These are phyloP conservation scores for Euclidium syriacum DNA, from an alignment of 345 rosid species.

Conservation along the genomic window DNA sequence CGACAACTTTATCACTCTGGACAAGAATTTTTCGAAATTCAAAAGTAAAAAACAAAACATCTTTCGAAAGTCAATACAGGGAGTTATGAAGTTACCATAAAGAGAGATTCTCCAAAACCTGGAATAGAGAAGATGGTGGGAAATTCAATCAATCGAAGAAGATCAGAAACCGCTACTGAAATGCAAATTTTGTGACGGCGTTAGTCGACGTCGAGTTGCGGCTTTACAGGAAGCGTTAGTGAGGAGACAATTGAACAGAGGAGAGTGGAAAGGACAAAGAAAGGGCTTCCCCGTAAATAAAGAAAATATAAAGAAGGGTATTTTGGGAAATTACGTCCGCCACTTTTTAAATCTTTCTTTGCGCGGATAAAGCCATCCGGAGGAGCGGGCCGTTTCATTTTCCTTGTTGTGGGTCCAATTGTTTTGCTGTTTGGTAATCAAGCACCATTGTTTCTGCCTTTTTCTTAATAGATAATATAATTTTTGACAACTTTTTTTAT, in stretches of 20 bases:
- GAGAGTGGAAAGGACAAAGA: background rate
- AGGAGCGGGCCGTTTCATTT: constrained; percentile 8
- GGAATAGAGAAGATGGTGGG: background rate
- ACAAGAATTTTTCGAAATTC: background rate
- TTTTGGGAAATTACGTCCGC: background rate
- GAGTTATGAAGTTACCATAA: constrained; percentile 33
- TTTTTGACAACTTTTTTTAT: too few species aligned
- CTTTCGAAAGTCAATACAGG: background rate
- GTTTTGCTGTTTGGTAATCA: background rate
- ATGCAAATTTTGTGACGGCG: constrained; percentile 7
- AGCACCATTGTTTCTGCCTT: background rate
- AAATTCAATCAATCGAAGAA: background rate
- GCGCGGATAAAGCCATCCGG: background rate
- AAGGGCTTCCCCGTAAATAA: background rate
- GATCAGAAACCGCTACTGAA: background rate
- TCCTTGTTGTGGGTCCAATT: background rate
- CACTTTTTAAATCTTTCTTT: background rate
- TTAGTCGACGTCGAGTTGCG: background rate
- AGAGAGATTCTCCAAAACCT: constrained; percentile 7
- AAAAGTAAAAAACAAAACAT: background rate
- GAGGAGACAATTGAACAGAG: background rate
- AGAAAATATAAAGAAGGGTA: constrained; percentile 2
- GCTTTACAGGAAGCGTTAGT: background rate
- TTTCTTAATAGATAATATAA: too few species aligned
- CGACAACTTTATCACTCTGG: background rate